phyloP scores from a whole-genome alignment of 2,329 filamentous ascomycete genomes.

The Ophiostoma triangulosporum region DNA sequence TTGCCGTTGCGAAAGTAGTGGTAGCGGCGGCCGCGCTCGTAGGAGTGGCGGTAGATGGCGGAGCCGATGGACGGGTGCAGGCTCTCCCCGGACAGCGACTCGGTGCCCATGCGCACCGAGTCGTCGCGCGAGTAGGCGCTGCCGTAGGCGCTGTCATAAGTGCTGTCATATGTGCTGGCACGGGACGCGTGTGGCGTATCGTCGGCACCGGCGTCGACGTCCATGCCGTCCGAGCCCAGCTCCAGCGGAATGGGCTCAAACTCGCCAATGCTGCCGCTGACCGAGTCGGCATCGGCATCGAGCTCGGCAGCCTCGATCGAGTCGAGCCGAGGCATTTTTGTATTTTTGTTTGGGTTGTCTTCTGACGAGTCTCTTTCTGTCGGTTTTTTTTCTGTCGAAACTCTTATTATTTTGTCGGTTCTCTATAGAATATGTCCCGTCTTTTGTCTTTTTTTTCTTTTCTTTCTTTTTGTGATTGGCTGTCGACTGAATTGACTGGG shows the following conservation, averaged over 20 bases:
- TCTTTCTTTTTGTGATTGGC: too few species aligned
- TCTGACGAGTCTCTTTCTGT: not conserved
- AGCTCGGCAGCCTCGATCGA: not conserved
- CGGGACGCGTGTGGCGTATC: not conserved
- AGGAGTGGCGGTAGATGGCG: constrained; percentile 11
- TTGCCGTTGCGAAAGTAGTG: constrained; percentile 29
- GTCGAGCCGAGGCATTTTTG: not conserved
- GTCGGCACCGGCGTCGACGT: not conserved
- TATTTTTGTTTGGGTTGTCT: not conserved
- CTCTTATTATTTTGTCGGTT: not conserved
- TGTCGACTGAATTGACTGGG: too few species aligned
- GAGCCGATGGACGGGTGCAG: constrained; percentile 5
- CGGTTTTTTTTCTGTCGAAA: not conserved
- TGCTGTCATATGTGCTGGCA: not conserved
- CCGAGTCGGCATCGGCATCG: not conserved
- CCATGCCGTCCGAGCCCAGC: not conserved
- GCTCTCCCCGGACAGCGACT: not conserved
- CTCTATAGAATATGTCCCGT: too few species aligned
- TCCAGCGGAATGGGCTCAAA: constrained; percentile 10
- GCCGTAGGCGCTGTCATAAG: not conserved
- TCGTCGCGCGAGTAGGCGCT: not conserved
- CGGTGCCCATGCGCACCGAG: too few species aligned
- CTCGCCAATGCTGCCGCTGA: constrained; percentile 1
- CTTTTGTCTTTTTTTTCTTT: too few species aligned
- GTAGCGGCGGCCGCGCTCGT: constrained; percentile 20